Conservation (phyloP, 176 grass and related monocot genomes). For the Tillandsia fasciculata region DNA sequence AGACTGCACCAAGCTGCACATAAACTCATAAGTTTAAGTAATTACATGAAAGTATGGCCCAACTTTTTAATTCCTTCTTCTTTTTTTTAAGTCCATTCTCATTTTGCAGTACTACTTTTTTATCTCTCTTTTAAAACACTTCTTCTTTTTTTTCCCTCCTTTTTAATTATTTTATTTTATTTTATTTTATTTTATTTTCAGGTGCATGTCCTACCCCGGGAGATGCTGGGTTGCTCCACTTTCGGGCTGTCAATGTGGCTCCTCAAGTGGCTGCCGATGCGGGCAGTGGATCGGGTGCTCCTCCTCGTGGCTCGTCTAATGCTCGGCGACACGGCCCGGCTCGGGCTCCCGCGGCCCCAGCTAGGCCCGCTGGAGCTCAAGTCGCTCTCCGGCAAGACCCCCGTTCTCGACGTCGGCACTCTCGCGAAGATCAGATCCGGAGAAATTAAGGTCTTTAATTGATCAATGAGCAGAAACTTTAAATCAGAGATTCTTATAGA, state of each 20-base stretch:
- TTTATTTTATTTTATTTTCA: slow-evolving; percentile 5
- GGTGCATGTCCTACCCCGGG: slow-evolving; percentile 76
- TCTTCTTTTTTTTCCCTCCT: slow-evolving; percentile 15
- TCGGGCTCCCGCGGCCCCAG: slow-evolving; percentile 51
- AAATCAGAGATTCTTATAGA: neutral
- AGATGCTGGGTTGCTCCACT: slow-evolving; percentile 66
- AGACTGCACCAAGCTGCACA: slow-evolving; percentile 31
- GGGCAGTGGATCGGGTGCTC: slow-evolving; percentile 47
- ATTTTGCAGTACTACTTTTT: slow-evolving; percentile 10
- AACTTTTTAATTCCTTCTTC: too few relatives aligned
- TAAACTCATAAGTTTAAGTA: neutral
- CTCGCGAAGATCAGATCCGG: slow-evolving; percentile 68
- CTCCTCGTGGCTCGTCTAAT: slow-evolving; percentile 33
- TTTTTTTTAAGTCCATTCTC: too few relatives aligned
- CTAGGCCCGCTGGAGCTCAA: slow-evolving; percentile 72
- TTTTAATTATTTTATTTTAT: neutral
- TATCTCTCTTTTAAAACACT: neutral
- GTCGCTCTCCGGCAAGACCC: slow-evolving; percentile 52
- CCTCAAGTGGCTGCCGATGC: slow-evolving; percentile 31
- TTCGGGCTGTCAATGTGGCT: slow-evolving; percentile 63
- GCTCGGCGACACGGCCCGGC: slow-evolving; percentile 43
- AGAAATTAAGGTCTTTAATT: slow-evolving; percentile 43
- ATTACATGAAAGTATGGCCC: too few relatives aligned
- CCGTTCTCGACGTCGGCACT: slow-evolving; percentile 80
- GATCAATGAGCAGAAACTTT: too few relatives aligned